A percentile compares a stretch with the other conserved stretches of the same genome.
These are phyloP conservation scores for Rutstroemia sp. DNA, from an alignment of 2,329 filamentous ascomycete genomes.

Conservation along the genomic window DNA sequence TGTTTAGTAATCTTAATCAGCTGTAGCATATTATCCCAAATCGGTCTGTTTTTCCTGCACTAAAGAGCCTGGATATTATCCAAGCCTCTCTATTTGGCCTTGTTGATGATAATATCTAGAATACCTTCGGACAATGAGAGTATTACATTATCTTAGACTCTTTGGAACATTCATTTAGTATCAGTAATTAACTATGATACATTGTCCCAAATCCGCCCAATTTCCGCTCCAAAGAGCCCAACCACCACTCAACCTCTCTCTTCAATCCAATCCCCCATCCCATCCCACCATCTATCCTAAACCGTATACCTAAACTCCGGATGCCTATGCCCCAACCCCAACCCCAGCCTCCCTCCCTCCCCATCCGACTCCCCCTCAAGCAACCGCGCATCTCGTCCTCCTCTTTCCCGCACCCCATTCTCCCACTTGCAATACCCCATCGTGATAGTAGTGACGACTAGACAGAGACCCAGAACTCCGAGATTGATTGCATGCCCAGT, in stretches of 20 bases:
- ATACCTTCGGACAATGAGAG: too few species aligned
- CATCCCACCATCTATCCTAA: constrained; percentile 24
- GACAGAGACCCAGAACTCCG: constrained; percentile 60
- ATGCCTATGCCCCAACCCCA: constrained; percentile 50
- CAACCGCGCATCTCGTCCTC: constrained; percentile 54
- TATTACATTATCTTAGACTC: too few species aligned
- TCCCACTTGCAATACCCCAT: constrained; percentile 59
- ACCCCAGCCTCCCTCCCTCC: constrained; percentile 26
- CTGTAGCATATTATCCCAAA: too few species aligned
- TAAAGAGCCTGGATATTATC: too few species aligned
- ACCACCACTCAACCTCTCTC: background rate
- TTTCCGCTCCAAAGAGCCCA: background rate
- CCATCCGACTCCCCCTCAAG: constrained; percentile 56
- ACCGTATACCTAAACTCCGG: constrained; percentile 65
- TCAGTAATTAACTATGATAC: too few species aligned
- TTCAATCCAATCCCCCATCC: background rate
- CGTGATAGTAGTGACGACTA: constrained; percentile 60
- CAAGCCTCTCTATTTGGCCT: too few species aligned
- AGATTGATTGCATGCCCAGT: constrained; percentile 70
- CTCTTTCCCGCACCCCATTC: constrained; percentile 58
- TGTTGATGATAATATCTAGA: too few species aligned
- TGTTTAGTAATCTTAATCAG: too few species aligned
- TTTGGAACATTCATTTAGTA: too few species aligned
- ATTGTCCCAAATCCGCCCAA: background rate
- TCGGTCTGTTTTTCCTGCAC: too few species aligned